These are phyloP conservation scores for Solanum piurae DNA, from an alignment of 257 asterid species.

Conservation along the genomic window DNA sequence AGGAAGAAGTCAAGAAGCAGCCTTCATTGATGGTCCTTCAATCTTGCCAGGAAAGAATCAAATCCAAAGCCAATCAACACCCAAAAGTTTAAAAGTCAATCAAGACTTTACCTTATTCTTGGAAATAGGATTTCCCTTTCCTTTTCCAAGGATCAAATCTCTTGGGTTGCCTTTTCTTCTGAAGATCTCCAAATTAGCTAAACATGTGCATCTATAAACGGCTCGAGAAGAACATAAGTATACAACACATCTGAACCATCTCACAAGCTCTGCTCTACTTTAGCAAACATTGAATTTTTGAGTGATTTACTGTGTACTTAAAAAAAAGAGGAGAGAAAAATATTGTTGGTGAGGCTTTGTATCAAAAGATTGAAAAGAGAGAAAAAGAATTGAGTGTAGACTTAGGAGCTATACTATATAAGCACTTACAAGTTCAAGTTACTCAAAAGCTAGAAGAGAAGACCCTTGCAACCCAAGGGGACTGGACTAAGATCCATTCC, in stretches of 20 bases:
- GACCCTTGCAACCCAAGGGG: background rate
- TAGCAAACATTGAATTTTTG: background rate
- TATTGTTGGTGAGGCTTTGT: background rate
- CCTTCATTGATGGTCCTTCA: background rate
- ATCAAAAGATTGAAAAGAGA: background rate
- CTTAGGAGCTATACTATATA: background rate
- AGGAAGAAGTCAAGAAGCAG: background rate
- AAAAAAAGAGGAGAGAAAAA: background rate
- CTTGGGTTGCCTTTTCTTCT: background rate
- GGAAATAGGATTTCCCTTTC: background rate
- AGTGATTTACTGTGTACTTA: background rate
- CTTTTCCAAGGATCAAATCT: background rate
- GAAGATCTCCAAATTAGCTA: background rate
- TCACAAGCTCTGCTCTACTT: background rate
- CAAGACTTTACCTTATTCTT: background rate
- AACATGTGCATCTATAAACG: background rate
- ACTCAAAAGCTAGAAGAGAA: background rate
- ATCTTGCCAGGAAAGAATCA: background rate
- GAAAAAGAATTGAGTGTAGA: background rate
- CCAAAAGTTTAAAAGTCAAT: background rate
- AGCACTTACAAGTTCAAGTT: background rate
- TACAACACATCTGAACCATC: background rate
- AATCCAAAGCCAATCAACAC: background rate
- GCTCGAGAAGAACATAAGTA: background rate
- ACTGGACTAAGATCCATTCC: background rate